phyloP scores from a whole-genome alignment of 768 basidiomycete species.

The Tricholomella constricta region DNA sequence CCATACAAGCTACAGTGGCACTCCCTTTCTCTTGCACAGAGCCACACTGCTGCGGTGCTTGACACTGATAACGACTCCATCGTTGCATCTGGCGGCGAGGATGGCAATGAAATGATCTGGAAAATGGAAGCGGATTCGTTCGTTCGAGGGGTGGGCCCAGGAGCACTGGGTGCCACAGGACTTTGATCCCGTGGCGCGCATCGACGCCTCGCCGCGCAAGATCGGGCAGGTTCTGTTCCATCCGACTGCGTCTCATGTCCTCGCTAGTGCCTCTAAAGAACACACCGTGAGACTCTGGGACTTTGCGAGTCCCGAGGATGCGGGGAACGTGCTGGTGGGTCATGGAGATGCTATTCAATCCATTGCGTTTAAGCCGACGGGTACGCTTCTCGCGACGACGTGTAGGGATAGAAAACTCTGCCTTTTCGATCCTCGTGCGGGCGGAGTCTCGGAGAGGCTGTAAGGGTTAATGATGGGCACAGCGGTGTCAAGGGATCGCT shows the following conservation, averaged over 20 bases:
- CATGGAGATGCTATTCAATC: slow-evolving; percentile 90
- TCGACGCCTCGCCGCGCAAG: slow-evolving; percentile 82
- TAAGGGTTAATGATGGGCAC: slow-evolving; percentile 84
- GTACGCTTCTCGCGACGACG: slow-evolving; percentile 84
- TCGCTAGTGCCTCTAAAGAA: slow-evolving; percentile 81
- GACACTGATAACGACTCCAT: slow-evolving; percentile 93
- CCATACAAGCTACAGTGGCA: slow-evolving; percentile 89
- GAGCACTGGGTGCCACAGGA: slow-evolving; percentile 84
- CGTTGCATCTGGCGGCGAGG: slow-evolving; percentile 91
- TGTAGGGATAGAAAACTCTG: slow-evolving; percentile 91
- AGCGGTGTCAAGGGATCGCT: slow-evolving; percentile 91
- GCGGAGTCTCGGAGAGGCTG: slow-evolving; percentile 76
- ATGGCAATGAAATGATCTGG: slow-evolving; percentile 93
- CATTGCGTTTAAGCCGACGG: slow-evolving; percentile 78
- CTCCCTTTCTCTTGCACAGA: slow-evolving; percentile 86
- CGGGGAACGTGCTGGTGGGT: slow-evolving; percentile 62
- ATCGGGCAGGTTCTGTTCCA: slow-evolving; percentile 95
- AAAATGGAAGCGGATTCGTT: slow-evolving; percentile 64
- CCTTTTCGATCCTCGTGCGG: slow-evolving; percentile 86
- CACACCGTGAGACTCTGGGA: slow-evolving; percentile 93
- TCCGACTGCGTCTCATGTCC: slow-evolving; percentile 83
- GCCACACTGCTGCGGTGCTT: slow-evolving; percentile 80
- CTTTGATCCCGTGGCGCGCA: slow-evolving; percentile 80
- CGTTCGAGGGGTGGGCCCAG: slow-evolving; percentile 83
- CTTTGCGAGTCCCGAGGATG: slow-evolving; percentile 68